phyloP scores from a whole-genome alignment of 2,329 filamentous ascomycete genomes.

The Pestalotiopsis sp. region DNA sequence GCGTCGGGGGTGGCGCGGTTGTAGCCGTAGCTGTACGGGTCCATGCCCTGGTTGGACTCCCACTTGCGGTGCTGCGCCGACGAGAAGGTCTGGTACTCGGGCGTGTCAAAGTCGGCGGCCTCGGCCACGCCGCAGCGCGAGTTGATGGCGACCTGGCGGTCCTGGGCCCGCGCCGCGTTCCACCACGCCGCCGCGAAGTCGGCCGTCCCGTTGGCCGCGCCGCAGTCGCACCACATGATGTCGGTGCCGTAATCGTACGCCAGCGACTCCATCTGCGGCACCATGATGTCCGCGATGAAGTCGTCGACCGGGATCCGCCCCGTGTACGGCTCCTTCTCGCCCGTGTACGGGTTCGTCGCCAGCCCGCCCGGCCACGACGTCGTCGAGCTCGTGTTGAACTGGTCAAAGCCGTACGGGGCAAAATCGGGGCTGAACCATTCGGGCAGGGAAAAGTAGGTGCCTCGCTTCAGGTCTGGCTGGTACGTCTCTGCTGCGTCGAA shows the following conservation, averaged over 20 bases:
- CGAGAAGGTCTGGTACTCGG: slow-evolving; percentile 53
- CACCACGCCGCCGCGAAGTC: slow-evolving; percentile 40
- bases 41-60: slow-evolving; percentile 59
- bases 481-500: slow-evolving; percentile 38
- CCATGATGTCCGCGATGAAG: slow-evolving; percentile 40
- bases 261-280: slow-evolving; percentile 43
- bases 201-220: slow-evolving; percentile 38
- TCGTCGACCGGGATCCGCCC: slow-evolving; percentile 36
- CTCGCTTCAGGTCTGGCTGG: slow-evolving; percentile 38
- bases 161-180: slow-evolving; percentile 36
- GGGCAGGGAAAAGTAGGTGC: slow-evolving; percentile 45
- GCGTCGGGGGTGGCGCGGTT: slow-evolving; percentile 50
- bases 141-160: slow-evolving; percentile 54
- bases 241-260: slow-evolving; percentile 43
- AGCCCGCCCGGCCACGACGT: slow-evolving; percentile 36
- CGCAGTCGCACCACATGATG: slow-evolving; percentile 47
- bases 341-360: slow-evolving; percentile 42
- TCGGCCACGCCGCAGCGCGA: slow-evolving; percentile 53
- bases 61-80: slow-evolving; percentile 54
- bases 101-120: slow-evolving; percentile 55
- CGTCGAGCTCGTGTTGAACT: slow-evolving; percentile 25
- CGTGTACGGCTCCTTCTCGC: slow-evolving; percentile 38
- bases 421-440: slow-evolving; percentile 47
- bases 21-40: slow-evolving; percentile 57
- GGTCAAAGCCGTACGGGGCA: slow-evolving; percentile 38